Evolutionary conservation across 192 early-diverging fungal species (phyloP).

Genomic region (Diversispora epigaea): DNA sequence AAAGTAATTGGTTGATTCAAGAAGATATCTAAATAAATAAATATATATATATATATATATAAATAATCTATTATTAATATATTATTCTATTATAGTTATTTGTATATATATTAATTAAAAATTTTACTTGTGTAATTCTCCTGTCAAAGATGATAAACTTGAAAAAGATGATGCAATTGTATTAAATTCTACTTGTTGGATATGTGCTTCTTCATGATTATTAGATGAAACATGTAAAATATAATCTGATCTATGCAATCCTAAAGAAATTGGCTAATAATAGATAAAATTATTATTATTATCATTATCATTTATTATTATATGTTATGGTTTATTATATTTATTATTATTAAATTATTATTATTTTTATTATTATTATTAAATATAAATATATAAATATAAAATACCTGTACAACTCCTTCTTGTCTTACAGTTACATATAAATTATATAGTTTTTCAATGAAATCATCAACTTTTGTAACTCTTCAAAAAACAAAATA

Average conservation of each 20-base stretch:
- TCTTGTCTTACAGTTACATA: slow-evolving; percentile 64
- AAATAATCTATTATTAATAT: background rate
- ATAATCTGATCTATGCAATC: slow-evolving; percentile 92
- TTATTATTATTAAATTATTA: background rate
- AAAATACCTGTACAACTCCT: slow-evolving; percentile 57
- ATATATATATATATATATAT: background rate
- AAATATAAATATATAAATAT: background rate
- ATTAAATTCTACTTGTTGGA: slow-evolving; percentile 96
- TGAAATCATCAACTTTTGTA: slow-evolving; percentile 82
- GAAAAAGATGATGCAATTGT: slow-evolving; percentile 93
- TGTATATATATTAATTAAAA: background rate
- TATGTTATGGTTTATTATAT: too few relatives aligned
- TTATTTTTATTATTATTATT: background rate
- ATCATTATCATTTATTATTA: too few relatives aligned
- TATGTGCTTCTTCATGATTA: slow-evolving; percentile 46
- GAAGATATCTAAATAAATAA: slow-evolving; percentile 47
- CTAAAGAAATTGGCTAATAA: slow-evolving; percentile 64
- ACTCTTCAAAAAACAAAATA: slow-evolving; percentile 46
- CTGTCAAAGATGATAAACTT: slow-evolving; percentile 70
- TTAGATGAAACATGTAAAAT: slow-evolving; percentile 66
- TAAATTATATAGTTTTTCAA: slow-evolving; percentile 69
- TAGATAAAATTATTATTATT: background rate
- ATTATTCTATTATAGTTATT: background rate
- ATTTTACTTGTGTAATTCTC: slow-evolving; percentile 74
- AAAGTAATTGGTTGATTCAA: slow-evolving; percentile 48